These are phyloP conservation scores for Withania somnifera DNA, from an alignment of 305 asterid species.

Conservation along the genomic window DNA sequence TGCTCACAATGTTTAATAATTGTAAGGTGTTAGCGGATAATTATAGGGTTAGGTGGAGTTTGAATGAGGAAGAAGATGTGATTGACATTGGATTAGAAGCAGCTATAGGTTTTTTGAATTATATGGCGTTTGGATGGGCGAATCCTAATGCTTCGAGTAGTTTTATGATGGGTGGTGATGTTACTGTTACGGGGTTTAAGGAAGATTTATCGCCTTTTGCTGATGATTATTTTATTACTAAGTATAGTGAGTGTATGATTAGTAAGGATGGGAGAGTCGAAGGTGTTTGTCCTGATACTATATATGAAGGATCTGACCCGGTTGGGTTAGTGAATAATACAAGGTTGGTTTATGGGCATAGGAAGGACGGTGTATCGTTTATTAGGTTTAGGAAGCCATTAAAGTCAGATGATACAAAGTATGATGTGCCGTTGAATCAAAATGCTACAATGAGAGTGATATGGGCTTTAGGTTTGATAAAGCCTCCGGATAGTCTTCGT, in stretches of 20 bases:
- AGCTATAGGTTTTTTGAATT: constrained; percentile 48
- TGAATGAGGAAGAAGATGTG: constrained; percentile 25
- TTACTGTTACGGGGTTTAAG: constrained; percentile 66
- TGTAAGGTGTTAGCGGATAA: constrained; percentile 58
- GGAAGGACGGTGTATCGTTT: constrained; percentile 90
- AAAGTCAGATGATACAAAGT: constrained; percentile 46
- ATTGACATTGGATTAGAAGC: constrained; percentile 89
- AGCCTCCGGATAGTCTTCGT: constrained; percentile 83
- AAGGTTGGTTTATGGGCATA: constrained; percentile 60
- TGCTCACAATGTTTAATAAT: constrained; percentile 56
- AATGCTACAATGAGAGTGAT: constrained; percentile 57
- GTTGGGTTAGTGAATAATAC: constrained; percentile 49
- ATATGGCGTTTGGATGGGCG: constrained; percentile 98
- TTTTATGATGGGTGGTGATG: constrained; percentile 84
- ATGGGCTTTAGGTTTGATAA: constrained; percentile 84
- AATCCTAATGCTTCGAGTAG: constrained; percentile 47
- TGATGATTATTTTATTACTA: constrained; percentile 70
- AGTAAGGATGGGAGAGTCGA: constrained; percentile 45
- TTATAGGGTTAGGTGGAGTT: constrained; percentile 78
- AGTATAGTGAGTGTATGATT: constrained; percentile 67
- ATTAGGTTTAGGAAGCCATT: constrained; percentile 69
- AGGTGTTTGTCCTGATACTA: constrained; percentile 86
- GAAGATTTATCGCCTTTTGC: constrained; percentile 71
- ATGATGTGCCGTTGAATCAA: constrained; percentile 46
- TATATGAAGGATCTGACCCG: constrained; percentile 37